A percentile compares a stretch with the other conserved stretches of the same genome.
Conservation (phyloP, 192 early-diverging fungal genomes). For the Spizellomyces punctatus region DNA sequence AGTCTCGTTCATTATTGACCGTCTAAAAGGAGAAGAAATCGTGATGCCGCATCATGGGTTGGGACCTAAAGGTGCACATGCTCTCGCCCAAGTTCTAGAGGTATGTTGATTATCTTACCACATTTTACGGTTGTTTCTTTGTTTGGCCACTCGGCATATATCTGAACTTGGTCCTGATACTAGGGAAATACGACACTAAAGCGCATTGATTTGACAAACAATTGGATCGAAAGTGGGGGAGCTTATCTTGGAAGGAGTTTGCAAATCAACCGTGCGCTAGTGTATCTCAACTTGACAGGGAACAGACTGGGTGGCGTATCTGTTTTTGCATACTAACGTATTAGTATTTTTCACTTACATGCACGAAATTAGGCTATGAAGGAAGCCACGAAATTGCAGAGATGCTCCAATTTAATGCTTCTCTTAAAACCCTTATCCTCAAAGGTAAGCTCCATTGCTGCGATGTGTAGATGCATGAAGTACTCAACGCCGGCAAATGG, state of each 20-base stretch:
- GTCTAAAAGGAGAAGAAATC: conserved; percentile 36
- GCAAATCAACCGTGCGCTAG: conserved; percentile 43
- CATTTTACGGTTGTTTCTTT: background rate
- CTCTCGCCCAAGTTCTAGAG: conserved; percentile 50
- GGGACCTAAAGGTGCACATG: conserved; percentile 51
- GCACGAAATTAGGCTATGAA: conserved; percentile 5
- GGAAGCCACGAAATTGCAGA: conserved; percentile 44
- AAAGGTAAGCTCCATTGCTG: conserved; percentile 23
- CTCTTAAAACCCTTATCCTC: conserved; percentile 47
- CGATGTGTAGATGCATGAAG: too few species aligned
- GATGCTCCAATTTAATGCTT: conserved; percentile 51
- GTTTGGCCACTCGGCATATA: background rate
- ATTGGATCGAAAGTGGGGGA: conserved; percentile 52
- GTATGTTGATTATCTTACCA: conserved; percentile 13
- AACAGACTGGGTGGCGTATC: conserved; percentile 39
- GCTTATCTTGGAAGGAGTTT: conserved; percentile 40
- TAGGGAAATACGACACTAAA: conserved; percentile 39
- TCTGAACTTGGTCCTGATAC: background rate
- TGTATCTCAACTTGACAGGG: conserved; percentile 41
- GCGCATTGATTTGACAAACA: conserved; percentile 48
- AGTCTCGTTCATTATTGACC: conserved; percentile 39
- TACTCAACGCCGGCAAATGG: background rate
- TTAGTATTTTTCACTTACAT: background rate
- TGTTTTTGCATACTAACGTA: background rate
- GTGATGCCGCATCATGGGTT: conserved; percentile 52